phyloP scores from a whole-genome alignment of 257 asterid genomes.

The Solanum microdontum region DNA sequence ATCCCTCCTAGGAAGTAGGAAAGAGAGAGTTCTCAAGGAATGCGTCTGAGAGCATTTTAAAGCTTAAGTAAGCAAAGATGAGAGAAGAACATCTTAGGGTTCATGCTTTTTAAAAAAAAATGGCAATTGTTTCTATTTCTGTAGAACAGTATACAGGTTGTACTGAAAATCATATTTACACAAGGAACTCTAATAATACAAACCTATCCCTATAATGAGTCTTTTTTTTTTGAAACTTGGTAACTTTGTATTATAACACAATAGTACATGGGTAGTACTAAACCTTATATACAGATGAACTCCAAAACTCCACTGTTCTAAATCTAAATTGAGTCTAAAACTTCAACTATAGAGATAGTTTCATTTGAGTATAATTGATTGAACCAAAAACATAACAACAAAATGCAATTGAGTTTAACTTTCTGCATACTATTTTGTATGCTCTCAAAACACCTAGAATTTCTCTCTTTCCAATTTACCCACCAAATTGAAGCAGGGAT shows the following conservation, averaged over 20 bases:
- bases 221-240: neutral
- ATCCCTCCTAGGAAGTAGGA: neutral
- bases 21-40: neutral
- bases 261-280: neutral
- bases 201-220: neutral
- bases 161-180: neutral
- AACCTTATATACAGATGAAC: neutral
- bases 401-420: neutral
- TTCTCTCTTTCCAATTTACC: neutral
- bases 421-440: too few relatives aligned
- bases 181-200: neutral
- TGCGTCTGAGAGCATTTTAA: neutral
- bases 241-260: neutral
- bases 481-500: neutral
- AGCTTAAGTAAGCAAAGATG: neutral
- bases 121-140: neutral
- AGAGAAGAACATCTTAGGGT: neutral
- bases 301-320: neutral
- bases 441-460: neutral
- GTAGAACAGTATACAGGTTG: neutral
- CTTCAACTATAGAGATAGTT: neutral
- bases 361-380: neutral
- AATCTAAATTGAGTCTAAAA: neutral
- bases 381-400: neutral
- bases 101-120: neutral